Evolutionary conservation across 1,284 basidiomycete genomes (phyloP), one percentile per base, ranked within the genome.

Genomic region (Austroboletus novae-zelandiae): DNA sequence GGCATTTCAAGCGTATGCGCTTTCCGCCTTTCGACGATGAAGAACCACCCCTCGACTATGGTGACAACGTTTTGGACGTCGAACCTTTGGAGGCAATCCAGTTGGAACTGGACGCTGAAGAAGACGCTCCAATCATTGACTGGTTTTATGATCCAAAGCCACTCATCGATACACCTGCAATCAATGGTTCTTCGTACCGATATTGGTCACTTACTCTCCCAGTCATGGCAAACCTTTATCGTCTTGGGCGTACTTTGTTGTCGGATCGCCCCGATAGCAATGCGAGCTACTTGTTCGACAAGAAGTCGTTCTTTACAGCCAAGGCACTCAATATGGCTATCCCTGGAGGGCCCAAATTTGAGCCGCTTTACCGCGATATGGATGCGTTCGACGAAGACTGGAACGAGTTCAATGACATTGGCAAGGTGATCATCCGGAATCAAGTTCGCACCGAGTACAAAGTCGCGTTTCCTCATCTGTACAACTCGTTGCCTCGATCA

Each of bases 1-100:
- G 97, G 48, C 97, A 99, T 70, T 99, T 99, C 77, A 99, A 99
- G 77, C 92, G 97, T 47, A 99, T 99, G 95, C 87, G 97, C n/a
- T 99, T 99, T 76, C 97, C 97, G 34, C 97, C 97, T 0, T 99
- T 99, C 65, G 97, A 99, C 64, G 97, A 99, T 65, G 97, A 99
- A 73, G 97, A 99, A 68, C 97, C 94, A 13, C 94, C 95, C 11
- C 81, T 97, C 68, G 95, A 98, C 69, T 98, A 98, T 64, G 95
- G 94, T 52, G 97, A 99, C 77, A 99, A 99, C 69, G 87, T 99
- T 17, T 74, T 99, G 61, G 97, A 99, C 62, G 95, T 98, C 14
- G 97, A 99, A 54, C 97, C 97, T 30, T 78, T 99, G 42, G 97
- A 99, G 70, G 92, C 95, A 32, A 99, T 99, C 60, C 97, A 99